phyloP scores from a whole-genome alignment of 345 rosid species.

The Geranium brycei region DNA sequence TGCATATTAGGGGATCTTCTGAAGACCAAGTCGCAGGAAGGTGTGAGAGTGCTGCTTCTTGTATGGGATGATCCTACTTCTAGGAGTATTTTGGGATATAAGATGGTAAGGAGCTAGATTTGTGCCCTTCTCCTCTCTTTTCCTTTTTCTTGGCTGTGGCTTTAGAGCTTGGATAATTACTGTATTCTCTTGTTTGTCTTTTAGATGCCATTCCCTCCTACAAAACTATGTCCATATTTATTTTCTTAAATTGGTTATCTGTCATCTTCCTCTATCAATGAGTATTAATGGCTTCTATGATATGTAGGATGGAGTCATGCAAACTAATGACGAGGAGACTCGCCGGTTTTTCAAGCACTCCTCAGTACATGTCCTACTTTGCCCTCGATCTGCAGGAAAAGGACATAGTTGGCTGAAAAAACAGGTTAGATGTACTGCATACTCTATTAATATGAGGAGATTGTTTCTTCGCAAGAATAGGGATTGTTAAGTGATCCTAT shows the following conservation, averaged over 20 bases:
- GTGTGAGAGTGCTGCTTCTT: constrained; percentile 82
- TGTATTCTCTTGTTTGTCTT: no score
- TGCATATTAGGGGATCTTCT: constrained; percentile 64
- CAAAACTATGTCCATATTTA: constrained; percentile 4
- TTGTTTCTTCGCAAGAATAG: neutral
- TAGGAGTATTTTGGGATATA: constrained; percentile 49
- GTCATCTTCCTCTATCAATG: neutral
- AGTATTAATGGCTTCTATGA: constrained; percentile 10
- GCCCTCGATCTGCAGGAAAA: constrained; percentile 75
- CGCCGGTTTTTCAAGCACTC: constrained; percentile 82
- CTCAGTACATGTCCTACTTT: constrained; percentile 76
- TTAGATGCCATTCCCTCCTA: neutral
- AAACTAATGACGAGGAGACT: constrained; percentile 77
- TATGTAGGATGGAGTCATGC: constrained; percentile 74
- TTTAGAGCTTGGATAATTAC: no score
- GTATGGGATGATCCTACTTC: constrained; percentile 99
- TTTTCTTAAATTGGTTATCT: neutral
- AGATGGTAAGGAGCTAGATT: constrained; percentile 37
- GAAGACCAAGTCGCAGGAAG: constrained; percentile 81
- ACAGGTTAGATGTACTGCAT: constrained; percentile 33
- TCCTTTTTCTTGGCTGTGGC: neutral
- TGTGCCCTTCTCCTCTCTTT: no score
- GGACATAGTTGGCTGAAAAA: constrained; percentile 77
- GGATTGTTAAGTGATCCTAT: neutral
- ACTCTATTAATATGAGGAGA: neutral